These are phyloP conservation scores for Metarhizium sp. DNA, from an alignment of 2,329 filamentous ascomycete genomes.

Conservation along the genomic window DNA sequence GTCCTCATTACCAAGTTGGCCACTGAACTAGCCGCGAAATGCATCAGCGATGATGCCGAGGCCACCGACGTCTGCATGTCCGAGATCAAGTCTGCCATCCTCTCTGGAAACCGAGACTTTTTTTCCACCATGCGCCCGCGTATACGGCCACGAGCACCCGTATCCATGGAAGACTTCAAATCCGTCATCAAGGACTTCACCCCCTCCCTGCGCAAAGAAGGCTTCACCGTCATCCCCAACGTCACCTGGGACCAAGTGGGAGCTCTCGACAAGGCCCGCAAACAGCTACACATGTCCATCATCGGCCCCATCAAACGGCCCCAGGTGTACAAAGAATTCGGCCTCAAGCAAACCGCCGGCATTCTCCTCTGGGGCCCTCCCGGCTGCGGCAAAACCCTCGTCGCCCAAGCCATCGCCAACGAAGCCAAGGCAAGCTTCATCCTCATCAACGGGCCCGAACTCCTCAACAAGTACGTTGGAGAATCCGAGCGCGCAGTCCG, in stretches of 20 bases:
- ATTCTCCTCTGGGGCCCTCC: slow-evolving; percentile 95
- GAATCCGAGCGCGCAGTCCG: slow-evolving; percentile 90
- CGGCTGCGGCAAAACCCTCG: slow-evolving; percentile 90
- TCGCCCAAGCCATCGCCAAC: slow-evolving; percentile 93
- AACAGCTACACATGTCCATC: slow-evolving; percentile 76
- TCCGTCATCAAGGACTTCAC: slow-evolving; percentile 55
- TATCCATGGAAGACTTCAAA: slow-evolving; percentile 50
- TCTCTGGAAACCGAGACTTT: neutral
- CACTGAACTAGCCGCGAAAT: slow-evolving; percentile 26
- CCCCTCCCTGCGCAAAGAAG: slow-evolving; percentile 70
- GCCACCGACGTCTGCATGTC: slow-evolving; percentile 11
- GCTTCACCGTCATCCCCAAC: slow-evolving; percentile 87
- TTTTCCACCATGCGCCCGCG: neutral
- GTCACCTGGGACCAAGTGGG: slow-evolving; percentile 92
- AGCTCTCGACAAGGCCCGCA: slow-evolving; percentile 67
- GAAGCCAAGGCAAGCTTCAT: slow-evolving; percentile 97
- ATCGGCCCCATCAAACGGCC: slow-evolving; percentile 83
- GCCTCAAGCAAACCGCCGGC: slow-evolving; percentile 73
- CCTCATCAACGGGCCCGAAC: slow-evolving; percentile 89
- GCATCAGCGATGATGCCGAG: slow-evolving; percentile 18
- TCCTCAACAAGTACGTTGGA: slow-evolving; percentile 96
- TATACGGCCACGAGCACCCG: neutral
- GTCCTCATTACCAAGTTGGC: slow-evolving; percentile 49
- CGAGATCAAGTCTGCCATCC: slow-evolving; percentile 4
- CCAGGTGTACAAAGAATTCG: slow-evolving; percentile 64